Percentiles rank a stretch among this genome's conserved stretches.
Evolutionary conservation across 2,329 filamentous ascomycete genomes (phyloP).

Genomic region (Emmonsiellopsis sp.): DNA sequence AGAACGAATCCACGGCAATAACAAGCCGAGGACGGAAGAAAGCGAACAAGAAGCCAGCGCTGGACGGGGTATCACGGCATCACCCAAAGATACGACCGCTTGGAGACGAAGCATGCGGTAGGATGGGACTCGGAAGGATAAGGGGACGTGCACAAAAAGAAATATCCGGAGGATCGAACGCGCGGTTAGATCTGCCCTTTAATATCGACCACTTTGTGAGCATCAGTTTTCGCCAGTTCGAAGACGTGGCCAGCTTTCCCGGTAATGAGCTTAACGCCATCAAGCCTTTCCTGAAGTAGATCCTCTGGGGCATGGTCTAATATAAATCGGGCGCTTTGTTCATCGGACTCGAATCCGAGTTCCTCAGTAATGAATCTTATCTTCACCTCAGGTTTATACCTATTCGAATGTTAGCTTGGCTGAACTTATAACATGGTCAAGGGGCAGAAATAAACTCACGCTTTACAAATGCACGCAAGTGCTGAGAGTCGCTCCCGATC

Average conservation of each 20-base stretch:
- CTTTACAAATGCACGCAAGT: conserved; percentile 85
- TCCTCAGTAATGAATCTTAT: conserved; percentile 91
- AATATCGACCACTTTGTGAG: conserved; percentile 86
- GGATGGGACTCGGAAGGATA: not conserved
- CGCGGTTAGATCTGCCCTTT: conserved; percentile 71
- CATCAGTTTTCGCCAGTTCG: conserved; percentile 61
- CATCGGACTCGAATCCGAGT: conserved; percentile 87
- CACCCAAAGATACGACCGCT: not conserved
- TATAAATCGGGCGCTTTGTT: conserved; percentile 84
- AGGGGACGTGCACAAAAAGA: not conserved
- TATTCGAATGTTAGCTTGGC: conserved; percentile 45
- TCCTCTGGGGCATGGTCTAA: conserved; percentile 68
- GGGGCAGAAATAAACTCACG: conserved; percentile 53
- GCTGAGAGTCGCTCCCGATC: conserved; percentile 85
- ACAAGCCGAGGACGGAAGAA: not conserved
- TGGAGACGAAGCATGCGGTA: not conserved
- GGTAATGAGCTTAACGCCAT: conserved; percentile 63
- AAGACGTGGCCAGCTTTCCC: conserved; percentile 66
- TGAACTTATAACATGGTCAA: not conserved
- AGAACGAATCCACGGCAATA: not conserved
- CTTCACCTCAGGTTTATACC: conserved; percentile 85
- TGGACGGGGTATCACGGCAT: not conserved
- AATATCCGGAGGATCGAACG: not conserved
- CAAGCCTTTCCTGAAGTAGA: conserved; percentile 67
- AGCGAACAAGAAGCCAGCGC: not conserved